A percentile compares a stretch with the other conserved stretches of the same genome.
phyloP scores from a whole-genome alignment of 2,329 filamentous ascomycete species.

The Ascochyta viciae-villosae region DNA sequence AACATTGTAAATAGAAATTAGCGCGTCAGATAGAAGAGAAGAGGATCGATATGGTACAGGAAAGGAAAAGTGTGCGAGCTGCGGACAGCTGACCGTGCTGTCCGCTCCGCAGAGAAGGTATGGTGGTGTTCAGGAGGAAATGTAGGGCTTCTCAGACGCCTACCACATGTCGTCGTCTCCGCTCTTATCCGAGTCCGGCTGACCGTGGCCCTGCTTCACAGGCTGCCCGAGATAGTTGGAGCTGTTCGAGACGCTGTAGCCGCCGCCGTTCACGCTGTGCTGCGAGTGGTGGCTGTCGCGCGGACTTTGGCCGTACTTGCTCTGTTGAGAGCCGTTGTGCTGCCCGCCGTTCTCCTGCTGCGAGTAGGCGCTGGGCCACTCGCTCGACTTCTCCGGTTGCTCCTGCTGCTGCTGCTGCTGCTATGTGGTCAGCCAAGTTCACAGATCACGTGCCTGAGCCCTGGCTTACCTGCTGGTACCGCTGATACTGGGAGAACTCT shows the following conservation, averaged over 20 bases:
- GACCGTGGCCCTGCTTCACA: constrained; percentile 30
- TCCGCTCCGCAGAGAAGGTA: constrained; percentile 11
- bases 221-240: constrained; percentile 46
- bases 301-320: constrained; percentile 31
- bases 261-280: constrained; percentile 35
- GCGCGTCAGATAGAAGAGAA: constrained; percentile 10
- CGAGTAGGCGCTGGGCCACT: constrained; percentile 29
- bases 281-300: constrained; percentile 45
- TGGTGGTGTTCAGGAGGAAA: not conserved
- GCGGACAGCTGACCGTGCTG: not conserved
- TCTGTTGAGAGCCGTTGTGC: constrained; percentile 25
- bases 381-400: constrained; percentile 26
- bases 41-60: constrained; percentile 9
- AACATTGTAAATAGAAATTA: constrained; percentile 12
- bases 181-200: constrained; percentile 41
- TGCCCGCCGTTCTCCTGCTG: constrained; percentile 23
- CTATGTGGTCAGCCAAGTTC: constrained; percentile 12
- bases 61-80: constrained; percentile 4
- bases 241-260: constrained; percentile 48
- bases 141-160: not conserved
- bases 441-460: constrained; percentile 3
- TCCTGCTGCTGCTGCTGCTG: constrained; percentile 35
- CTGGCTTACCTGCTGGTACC: constrained; percentile 32
- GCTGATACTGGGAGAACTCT: constrained; percentile 43
- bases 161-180: constrained; percentile 51